These are phyloP conservation scores for Geotrichum reessii DNA, from an alignment of 1,139 yeast genomes.

Conservation along the genomic window DNA sequence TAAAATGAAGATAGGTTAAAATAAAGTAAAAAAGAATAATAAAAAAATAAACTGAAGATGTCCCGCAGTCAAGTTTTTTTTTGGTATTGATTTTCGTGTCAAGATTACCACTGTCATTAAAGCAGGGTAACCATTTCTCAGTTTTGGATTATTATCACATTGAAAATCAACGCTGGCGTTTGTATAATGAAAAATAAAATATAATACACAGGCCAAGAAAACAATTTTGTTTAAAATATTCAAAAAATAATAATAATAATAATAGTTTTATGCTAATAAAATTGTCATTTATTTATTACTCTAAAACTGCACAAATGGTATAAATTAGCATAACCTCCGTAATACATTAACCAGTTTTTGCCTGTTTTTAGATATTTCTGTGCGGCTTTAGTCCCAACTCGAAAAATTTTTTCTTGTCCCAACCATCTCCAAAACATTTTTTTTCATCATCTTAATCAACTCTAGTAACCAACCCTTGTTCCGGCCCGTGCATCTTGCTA, in stretches of 20 bases:
- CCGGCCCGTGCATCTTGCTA: neutral
- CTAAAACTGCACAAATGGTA: too few relatives aligned
- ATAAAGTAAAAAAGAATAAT: neutral
- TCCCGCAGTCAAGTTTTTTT: neutral
- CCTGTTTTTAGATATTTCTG: neutral
- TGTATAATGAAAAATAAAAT: too few relatives aligned
- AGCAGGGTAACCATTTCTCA: constrained; percentile 1
- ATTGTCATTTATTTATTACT: too few relatives aligned
- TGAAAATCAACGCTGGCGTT: too few relatives aligned
- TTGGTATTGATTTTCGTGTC: neutral
- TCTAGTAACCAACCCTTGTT: neutral
- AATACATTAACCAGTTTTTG: too few relatives aligned
- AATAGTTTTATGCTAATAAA: too few relatives aligned
- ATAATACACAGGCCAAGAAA: too few relatives aligned
- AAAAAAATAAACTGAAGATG: neutral
- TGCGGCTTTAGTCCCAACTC: constrained; percentile 10
- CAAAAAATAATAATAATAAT: too few relatives aligned
- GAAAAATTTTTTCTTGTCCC: constrained; percentile 3
- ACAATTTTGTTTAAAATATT: too few relatives aligned
- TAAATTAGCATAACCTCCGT: too few relatives aligned
- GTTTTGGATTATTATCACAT: neutral
- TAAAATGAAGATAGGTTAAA: neutral
- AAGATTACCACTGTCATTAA: neutral
- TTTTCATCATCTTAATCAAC: neutral
- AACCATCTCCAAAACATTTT: constrained; percentile 10